Evolutionary conservation across 768 basidiomycete species (phyloP).

Genomic region (Amanita rubescens): DNA sequence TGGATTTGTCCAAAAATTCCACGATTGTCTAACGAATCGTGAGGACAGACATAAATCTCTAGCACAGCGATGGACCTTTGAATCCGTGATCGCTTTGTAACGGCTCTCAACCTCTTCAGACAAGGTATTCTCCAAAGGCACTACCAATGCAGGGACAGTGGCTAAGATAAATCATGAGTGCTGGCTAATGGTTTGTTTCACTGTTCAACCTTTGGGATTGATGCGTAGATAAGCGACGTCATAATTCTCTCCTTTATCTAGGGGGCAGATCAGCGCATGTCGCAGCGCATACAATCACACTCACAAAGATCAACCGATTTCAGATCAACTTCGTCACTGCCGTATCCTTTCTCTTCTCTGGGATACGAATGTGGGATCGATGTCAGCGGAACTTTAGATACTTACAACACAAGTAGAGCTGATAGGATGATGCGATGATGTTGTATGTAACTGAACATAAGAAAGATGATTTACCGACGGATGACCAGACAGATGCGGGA

Average conservation of each 20-base stretch:
- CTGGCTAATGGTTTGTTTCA: background rate
- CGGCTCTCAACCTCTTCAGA: background rate
- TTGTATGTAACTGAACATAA: background rate
- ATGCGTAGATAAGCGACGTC: slow-evolving; percentile 67
- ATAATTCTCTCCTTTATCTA: slow-evolving; percentile 78
- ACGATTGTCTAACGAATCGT: slow-evolving; percentile 48
- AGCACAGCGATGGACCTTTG: slow-evolving; percentile 40
- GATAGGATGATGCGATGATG: background rate
- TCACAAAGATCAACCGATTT: slow-evolving; percentile 60
- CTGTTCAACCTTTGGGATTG: slow-evolving; percentile 57
- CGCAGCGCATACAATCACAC: background rate
- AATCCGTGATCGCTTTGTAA: slow-evolving; percentile 11
- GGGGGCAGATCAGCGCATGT: background rate
- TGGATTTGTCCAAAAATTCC: slow-evolving; percentile 78
- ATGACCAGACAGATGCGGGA: slow-evolving; percentile 54
- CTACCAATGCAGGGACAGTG: slow-evolving; percentile 76
- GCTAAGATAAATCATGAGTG: slow-evolving; percentile 29
- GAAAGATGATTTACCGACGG: slow-evolving; percentile 41
- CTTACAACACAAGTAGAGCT: slow-evolving; percentile 56
- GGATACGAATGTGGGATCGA: slow-evolving; percentile 7
- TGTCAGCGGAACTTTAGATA: background rate
- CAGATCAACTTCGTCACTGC: slow-evolving; percentile 63
- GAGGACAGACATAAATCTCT: background rate
- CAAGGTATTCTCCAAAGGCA: slow-evolving; percentile 48
- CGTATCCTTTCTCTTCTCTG: slow-evolving; percentile 79